Percentiles rank a stretch among this genome's conserved stretches.
Conservation (phyloP, 1,139 yeast species). For the Kodamaea anthophila region DNA sequence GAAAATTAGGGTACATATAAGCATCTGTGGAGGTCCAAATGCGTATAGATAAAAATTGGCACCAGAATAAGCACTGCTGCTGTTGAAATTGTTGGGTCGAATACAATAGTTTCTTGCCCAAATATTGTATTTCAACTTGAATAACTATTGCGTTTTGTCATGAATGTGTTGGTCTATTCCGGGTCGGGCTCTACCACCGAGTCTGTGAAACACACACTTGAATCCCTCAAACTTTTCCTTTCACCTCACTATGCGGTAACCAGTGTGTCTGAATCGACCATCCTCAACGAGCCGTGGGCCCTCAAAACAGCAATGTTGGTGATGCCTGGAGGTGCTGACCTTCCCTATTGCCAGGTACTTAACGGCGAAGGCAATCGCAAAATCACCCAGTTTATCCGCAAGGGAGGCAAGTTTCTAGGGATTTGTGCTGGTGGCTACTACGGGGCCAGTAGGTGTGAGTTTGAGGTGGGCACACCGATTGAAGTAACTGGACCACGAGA, state of each 20-base stretch:
- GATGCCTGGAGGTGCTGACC: slow-evolving; percentile 95
- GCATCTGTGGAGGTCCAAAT: no score
- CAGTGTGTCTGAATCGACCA: slow-evolving; percentile 55
- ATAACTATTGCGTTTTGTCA: no score
- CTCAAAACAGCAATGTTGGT: slow-evolving; percentile 72
- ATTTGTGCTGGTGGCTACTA: slow-evolving; percentile 97
- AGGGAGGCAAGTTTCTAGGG: slow-evolving; percentile 81
- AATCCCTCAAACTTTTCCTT: slow-evolving; percentile 64
- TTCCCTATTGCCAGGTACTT: slow-evolving; percentile 69
- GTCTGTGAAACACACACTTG: slow-evolving; percentile 77
- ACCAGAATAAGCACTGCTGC: no score
- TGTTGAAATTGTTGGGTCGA: no score
- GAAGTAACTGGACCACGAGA: slow-evolving; percentile 88
- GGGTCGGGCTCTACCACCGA: slow-evolving; percentile 88
- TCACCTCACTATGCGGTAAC: slow-evolving; percentile 88
- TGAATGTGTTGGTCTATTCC: slow-evolving; percentile 79
- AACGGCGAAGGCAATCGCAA: slow-evolving; percentile 62
- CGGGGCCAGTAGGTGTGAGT: slow-evolving; percentile 71
- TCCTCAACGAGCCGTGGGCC: slow-evolving; percentile 84
- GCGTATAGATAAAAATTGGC: no score
- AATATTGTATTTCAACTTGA: no score
- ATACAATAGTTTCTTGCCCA: no score
- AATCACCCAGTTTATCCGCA: slow-evolving; percentile 59
- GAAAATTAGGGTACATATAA: no score
- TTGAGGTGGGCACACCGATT: slow-evolving; percentile 65